Conservation (phyloP, 2,329 filamentous ascomycete genomes). For the Alternaria viburni region DNA sequence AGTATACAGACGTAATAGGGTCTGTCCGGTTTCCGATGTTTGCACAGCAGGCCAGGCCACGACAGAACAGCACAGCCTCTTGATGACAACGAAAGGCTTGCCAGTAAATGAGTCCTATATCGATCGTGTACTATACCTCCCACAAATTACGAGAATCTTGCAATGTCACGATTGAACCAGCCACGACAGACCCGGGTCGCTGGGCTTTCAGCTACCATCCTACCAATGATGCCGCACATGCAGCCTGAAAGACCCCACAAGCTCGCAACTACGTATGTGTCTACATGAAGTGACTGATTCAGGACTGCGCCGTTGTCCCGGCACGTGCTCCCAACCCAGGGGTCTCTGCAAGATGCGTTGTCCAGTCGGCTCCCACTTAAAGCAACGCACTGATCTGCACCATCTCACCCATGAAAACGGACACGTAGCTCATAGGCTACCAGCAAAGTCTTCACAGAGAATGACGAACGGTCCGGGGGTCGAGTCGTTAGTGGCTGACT, state of each 20-base stretch:
- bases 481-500: slow-evolving; percentile 27
- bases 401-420: slow-evolving; percentile 37
- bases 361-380: slow-evolving; percentile 27
- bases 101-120: not conserved
- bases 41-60: slow-evolving; percentile 5
- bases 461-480: slow-evolving; percentile 21
- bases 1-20: not conserved
- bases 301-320: slow-evolving; percentile 3
- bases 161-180: slow-evolving; percentile 1
- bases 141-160: not conserved
- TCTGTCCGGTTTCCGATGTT: not conserved
- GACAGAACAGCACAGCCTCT: slow-evolving; percentile 1
- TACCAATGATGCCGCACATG: slow-evolving; percentile 1
- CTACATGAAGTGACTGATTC: not conserved
- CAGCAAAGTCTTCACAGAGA: slow-evolving; percentile 18
- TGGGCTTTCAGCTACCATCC: not conserved
- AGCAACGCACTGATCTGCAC: slow-evolving; percentile 33
- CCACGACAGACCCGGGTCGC: not conserved
- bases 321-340: slow-evolving; percentile 3
- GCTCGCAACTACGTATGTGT: not conserved
- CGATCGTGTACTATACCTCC: slow-evolving; percentile 1
- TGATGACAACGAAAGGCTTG: not conserved
- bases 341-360: slow-evolving; percentile 47
- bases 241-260: not conserved
- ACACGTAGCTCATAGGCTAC: slow-evolving; percentile 47